Base-by-base conservation (phyloP, 805 yeast genomes). In the Scheffersomyces spartinae region DNA sequence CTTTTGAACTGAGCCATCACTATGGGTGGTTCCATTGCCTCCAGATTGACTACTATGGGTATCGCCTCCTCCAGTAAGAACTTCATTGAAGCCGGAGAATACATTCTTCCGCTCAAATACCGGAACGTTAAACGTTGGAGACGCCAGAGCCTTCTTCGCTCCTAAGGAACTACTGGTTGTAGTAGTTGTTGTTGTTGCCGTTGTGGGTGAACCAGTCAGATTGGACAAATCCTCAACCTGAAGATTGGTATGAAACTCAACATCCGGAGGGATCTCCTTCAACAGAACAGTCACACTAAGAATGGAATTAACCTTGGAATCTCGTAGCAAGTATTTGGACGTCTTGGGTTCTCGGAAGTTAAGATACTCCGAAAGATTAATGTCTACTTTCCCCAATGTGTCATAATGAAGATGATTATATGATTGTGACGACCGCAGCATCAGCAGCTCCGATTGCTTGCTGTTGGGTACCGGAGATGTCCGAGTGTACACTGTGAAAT, bases 241-340 rank as follows among this genome's bases (percentile, higher is more conserved):
- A 18, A 60, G 43, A 28, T 49, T 63, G 3, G 67, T 60, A 33
- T 55, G 64, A 42, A 60, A 60, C 21, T 58, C 64, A 21, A 39
- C 42, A 31, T 54, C 43, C 4, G 51, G 29, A 3, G 65, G 55
- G 12, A 58, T 45, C 30, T 59, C 64, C 21, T 56, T 61, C 37
- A 80, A 48, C 4, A 59, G 56, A n/a, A 81, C 54, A 2, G 75
- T 63, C 21, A 83, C 33, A 32, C 67, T 74, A 20, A 79, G 49
- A n/a, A 83, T 78, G 2, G 93, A 76, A 47, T 88, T 88, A 11
- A 88, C 72, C 36, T 83, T 82, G 2, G 94, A 78, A 15, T 82
- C 68, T 39, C 76, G 76, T 18, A 88, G 56, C 22, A 88, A 52
- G 39, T 79, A 84, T 33, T 81, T 61, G 33, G 77, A 63, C 2